Evolutionary conservation across 2,329 filamentous ascomycete genomes (phyloP).

Genomic region (Ascochyta viciae-villosae): DNA sequence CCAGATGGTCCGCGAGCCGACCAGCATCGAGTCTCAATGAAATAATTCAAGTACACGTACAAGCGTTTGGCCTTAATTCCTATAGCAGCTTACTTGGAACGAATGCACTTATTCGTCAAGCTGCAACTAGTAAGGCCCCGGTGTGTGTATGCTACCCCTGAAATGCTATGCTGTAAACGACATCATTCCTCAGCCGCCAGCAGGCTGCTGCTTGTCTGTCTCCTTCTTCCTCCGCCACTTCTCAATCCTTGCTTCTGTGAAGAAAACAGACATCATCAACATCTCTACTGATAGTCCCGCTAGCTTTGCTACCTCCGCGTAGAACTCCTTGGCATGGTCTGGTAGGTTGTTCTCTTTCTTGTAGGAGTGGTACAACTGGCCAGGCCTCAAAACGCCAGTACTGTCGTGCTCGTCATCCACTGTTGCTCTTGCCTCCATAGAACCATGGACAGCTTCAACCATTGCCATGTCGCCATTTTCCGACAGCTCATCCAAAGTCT

Average conservation of each 20-base stretch:
- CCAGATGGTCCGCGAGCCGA: no score
- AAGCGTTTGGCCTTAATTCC: no score
- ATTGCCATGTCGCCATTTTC: slow-evolving; percentile 42
- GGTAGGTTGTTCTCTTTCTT: slow-evolving; percentile 57
- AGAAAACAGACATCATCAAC: slow-evolving; percentile 59
- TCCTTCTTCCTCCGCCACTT: slow-evolving; percentile 30
- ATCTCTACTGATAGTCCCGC: slow-evolving; percentile 59
- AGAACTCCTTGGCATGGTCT: slow-evolving; percentile 56
- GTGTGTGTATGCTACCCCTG: neutral
- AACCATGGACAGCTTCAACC: slow-evolving; percentile 53
- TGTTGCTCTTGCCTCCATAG: slow-evolving; percentile 49
- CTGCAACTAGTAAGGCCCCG: neutral
- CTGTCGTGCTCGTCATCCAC: slow-evolving; percentile 46
- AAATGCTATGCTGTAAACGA: neutral
- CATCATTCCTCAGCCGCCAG: neutral
- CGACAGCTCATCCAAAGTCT: slow-evolving; percentile 11
- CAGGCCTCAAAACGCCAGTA: slow-evolving; percentile 50
- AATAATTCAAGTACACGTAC: no score
- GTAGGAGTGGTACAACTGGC: slow-evolving; percentile 59
- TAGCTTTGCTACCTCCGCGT: slow-evolving; percentile 58
- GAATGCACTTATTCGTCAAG: neutral
- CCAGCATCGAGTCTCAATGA: no score
- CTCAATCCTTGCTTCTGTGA: slow-evolving; percentile 53
- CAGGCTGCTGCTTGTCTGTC: neutral
- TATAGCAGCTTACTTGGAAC: no score